Conservation (phyloP, 176 grass and related monocot genomes). For the Rhipidocladum racemiflorum region DNA sequence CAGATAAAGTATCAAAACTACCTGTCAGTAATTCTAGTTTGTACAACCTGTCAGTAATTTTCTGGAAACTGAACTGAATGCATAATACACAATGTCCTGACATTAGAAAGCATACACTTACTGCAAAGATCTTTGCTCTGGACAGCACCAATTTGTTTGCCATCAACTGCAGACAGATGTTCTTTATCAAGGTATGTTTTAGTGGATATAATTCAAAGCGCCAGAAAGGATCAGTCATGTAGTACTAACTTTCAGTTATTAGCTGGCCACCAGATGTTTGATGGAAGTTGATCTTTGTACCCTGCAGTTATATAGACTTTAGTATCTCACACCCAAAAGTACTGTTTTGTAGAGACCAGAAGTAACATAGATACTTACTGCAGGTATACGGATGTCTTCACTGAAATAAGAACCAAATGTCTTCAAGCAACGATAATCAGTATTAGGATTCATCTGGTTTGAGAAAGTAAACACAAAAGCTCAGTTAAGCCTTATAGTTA, state of each 20-base stretch:
- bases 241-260: slow-evolving; percentile 84
- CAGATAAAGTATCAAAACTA: background rate
- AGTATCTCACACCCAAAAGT: background rate
- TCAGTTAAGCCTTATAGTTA: background rate
- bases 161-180: slow-evolving; percentile 66
- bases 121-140: slow-evolving; percentile 97
- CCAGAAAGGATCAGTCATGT: background rate
- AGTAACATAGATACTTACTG: slow-evolving; percentile 41
- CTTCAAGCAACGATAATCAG: slow-evolving; percentile 73
- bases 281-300: slow-evolving; percentile 87
- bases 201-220: background rate
- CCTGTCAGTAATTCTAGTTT: background rate
- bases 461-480: background rate
- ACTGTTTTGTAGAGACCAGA: background rate
- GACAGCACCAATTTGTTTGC: slow-evolving; percentile 76
- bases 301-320: slow-evolving; percentile 57
- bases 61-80: background rate
- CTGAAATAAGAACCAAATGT: slow-evolving; percentile 81
- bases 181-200: slow-evolving; percentile 16
- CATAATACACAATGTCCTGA: background rate
- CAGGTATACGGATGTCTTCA: slow-evolving; percentile 80
- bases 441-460: slow-evolving; percentile 79
- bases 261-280: slow-evolving; percentile 84
- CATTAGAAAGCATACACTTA: slow-evolving; percentile 50
- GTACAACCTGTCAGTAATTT: background rate